phyloP scores from a whole-genome alignment of 768 basidiomycete genomes.

The Pleurotus eryngii region DNA sequence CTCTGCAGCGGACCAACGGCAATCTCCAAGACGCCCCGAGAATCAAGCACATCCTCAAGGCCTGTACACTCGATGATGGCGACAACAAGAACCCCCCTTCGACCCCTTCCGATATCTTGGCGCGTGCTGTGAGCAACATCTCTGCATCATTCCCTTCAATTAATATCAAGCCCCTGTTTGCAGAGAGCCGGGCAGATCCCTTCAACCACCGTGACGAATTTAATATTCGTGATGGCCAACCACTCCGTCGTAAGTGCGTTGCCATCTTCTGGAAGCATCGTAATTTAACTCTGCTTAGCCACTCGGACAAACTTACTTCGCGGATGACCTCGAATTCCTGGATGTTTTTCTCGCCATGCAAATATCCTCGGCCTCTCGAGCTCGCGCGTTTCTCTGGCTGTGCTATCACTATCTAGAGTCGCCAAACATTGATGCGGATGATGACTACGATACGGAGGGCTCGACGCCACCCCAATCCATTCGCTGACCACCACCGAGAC shows the following conservation, averaged over 20 bases:
- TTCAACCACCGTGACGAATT: constrained; percentile 82
- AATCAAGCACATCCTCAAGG: constrained; percentile 88
- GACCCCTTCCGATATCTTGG: constrained; percentile 71
- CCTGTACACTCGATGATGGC: constrained; percentile 48
- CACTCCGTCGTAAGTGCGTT: constrained; percentile 62
- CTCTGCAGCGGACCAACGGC: constrained; percentile 81
- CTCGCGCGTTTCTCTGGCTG: constrained; percentile 79
- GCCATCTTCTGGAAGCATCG: constrained; percentile 1
- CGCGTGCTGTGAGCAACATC: constrained; percentile 52
- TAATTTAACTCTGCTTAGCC: constrained; percentile 35
- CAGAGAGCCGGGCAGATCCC: constrained; percentile 63
- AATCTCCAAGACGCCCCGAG: constrained; percentile 90
- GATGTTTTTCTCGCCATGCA: constrained; percentile 80
- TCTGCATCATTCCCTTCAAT: constrained; percentile 1
- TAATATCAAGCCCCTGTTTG: constrained; percentile 7
- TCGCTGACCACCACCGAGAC: constrained; percentile 42
- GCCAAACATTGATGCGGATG: constrained; percentile 25
- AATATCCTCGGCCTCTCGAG: constrained; percentile 71
- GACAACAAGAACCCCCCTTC: constrained; percentile 70
- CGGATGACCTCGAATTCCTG: constrained; percentile 68
- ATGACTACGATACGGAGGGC: constrained; percentile 37
- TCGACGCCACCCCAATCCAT: constrained; percentile 45
- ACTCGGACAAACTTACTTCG: constrained; percentile 67
- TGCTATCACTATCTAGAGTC: constrained; percentile 73
- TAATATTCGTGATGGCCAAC: constrained; percentile 80